phyloP scores from a whole-genome alignment of 257 asterid species.

The Solanum peruvianum region DNA sequence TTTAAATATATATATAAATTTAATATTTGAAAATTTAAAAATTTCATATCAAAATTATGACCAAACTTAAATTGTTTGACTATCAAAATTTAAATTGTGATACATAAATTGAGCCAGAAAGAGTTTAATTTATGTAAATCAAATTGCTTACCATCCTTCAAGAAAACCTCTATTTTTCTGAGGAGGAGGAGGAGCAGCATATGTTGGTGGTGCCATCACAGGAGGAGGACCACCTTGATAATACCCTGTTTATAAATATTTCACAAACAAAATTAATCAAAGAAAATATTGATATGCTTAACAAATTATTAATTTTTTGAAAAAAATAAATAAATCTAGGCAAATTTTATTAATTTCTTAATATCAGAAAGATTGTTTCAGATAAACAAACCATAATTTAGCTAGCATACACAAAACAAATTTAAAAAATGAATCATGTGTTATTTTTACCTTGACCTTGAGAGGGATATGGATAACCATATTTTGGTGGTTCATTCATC shows the following conservation, averaged over 20 bases:
- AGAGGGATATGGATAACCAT: neutral
- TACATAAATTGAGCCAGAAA: too few relatives aligned
- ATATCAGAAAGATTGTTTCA: neutral
- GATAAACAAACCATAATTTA: neutral
- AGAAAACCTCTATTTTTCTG: neutral
- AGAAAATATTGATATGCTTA: neutral
- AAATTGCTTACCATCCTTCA: neutral
- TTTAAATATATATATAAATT: too few relatives aligned
- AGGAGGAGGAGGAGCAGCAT: neutral
- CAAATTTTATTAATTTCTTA: neutral
- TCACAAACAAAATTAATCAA: neutral
- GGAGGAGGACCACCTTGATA: neutral
- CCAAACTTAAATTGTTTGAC: neutral
- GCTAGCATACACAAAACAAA: neutral
- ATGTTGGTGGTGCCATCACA: constrained; percentile 1
- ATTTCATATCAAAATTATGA: neutral
- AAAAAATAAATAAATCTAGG: too few relatives aligned
- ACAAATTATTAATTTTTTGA: neutral
- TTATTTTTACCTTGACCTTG: neutral
- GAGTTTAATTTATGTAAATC: neutral
- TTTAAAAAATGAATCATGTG: neutral
- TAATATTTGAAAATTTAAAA: too few relatives aligned
- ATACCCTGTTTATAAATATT: neutral
- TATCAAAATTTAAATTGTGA: too few relatives aligned
- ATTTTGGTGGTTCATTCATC: neutral